These are phyloP conservation scores for Francoa sonchifolia DNA, from an alignment of 441 rosid genomes.

Conservation along the genomic window DNA sequence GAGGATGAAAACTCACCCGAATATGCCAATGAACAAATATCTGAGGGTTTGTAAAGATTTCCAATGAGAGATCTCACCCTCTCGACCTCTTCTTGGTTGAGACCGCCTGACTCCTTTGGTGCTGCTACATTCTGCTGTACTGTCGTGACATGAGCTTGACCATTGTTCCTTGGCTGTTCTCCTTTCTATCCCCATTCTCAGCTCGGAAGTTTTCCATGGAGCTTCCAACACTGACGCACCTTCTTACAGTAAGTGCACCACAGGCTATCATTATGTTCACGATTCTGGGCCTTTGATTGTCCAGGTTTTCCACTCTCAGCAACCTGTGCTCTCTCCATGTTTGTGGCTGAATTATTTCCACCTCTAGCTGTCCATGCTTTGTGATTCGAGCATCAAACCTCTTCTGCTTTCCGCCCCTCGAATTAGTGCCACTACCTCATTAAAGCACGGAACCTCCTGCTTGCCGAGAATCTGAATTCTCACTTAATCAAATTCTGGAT, in stretches of 20 bases:
- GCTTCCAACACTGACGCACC: background rate
- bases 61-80: background rate
- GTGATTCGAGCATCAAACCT: background rate
- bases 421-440: background rate
- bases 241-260: constrained; percentile 1
- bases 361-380: background rate
- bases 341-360: background rate
- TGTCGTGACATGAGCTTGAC: background rate
- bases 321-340: background rate
- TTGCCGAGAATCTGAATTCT: background rate
- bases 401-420: no score
- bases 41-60: background rate
- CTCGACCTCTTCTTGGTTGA: constrained; percentile 1
- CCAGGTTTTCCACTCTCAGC: background rate
- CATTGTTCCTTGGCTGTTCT: background rate
- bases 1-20: background rate
- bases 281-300: background rate
- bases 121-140: background rate
- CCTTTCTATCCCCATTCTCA: background rate
- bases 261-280: background rate
- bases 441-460: background rate
- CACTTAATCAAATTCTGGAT: no score
- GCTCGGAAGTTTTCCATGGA: constrained; percentile 2
- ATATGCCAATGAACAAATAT: background rate
- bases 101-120: background rate